These are phyloP conservation scores for Chernovozyma aurita DNA, from an alignment of 1,139 yeast species.

Conservation along the genomic window DNA sequence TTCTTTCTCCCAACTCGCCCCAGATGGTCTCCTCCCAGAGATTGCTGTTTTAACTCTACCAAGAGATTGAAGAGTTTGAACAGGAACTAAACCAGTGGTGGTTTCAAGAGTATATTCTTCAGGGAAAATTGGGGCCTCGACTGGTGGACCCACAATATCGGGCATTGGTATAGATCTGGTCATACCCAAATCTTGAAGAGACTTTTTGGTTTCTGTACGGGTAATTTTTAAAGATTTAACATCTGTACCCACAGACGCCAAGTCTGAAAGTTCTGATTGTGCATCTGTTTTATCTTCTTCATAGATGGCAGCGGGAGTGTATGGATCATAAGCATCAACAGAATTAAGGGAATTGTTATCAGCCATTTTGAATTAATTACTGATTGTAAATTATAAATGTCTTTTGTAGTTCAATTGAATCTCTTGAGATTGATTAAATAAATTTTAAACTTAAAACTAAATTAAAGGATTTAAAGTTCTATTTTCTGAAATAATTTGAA, in stretches of 20 bases:
- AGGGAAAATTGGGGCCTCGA: constrained; percentile 71
- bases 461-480: background rate
- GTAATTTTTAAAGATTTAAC: constrained; percentile 12
- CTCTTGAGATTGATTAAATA: background rate
- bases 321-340: constrained; percentile 4
- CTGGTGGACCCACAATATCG: constrained; percentile 60
- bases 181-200: constrained; percentile 61
- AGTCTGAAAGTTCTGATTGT: constrained; percentile 32
- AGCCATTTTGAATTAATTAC: background rate
- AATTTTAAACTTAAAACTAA: background rate
- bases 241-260: constrained; percentile 9
- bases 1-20: constrained; percentile 14
- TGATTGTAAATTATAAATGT: background rate
- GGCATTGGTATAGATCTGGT: constrained; percentile 47
- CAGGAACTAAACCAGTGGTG: constrained; percentile 79
- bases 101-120: constrained; percentile 90
- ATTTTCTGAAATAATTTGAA: background rate
- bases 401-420: too few species aligned
- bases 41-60: constrained; percentile 50
- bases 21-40: constrained; percentile 6
- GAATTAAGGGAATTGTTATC: constrained; percentile 4
- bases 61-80: constrained; percentile 59
- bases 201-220: constrained; percentile 65
- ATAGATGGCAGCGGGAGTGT: constrained; percentile 4
- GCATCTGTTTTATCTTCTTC: constrained; percentile 32